Evolutionary conservation across 2,329 filamentous ascomycete species (phyloP).

Genomic region (Xylaria digitata): DNA sequence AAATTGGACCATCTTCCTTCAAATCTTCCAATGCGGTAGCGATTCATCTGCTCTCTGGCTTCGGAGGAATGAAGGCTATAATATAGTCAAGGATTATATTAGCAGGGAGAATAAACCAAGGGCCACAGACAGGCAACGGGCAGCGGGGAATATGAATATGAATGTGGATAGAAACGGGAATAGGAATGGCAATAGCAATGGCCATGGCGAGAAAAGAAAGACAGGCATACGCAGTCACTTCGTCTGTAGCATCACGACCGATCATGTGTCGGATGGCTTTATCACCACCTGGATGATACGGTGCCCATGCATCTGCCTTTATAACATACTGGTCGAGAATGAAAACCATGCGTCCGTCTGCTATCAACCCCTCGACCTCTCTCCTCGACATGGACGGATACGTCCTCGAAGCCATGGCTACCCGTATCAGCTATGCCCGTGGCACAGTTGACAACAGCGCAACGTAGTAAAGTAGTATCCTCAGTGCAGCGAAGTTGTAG

Average conservation of each 20-base stretch:
- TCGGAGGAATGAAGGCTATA: constrained; percentile 83
- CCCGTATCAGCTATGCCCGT: background rate
- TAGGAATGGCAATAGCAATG: no score
- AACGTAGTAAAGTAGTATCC: background rate
- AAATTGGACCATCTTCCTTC: constrained; percentile 90
- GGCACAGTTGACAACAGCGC: background rate
- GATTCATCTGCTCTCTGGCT: constrained; percentile 79
- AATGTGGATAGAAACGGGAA: no score
- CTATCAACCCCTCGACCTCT: constrained; percentile 84
- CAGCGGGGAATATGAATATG: background rate
- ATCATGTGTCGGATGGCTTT: constrained; percentile 95
- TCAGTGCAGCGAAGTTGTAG: background rate
- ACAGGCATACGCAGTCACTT: constrained; percentile 82
- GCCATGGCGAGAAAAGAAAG: constrained; percentile 5
- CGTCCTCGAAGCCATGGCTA: constrained; percentile 52
- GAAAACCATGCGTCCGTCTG: constrained; percentile 80
- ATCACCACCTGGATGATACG: constrained; percentile 91
- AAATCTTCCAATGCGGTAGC: constrained; percentile 85
- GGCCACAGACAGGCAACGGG: background rate
- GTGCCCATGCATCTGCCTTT: constrained; percentile 88
- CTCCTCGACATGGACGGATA: constrained; percentile 64
- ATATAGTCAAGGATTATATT: constrained; percentile 6
- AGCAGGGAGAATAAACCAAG: constrained; percentile 29
- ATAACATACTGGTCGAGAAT: constrained; percentile 85
- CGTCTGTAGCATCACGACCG: constrained; percentile 91